Conservation (phyloP, 371 early-diverging fungal species). For the Dentiscutata heterogama region DNA sequence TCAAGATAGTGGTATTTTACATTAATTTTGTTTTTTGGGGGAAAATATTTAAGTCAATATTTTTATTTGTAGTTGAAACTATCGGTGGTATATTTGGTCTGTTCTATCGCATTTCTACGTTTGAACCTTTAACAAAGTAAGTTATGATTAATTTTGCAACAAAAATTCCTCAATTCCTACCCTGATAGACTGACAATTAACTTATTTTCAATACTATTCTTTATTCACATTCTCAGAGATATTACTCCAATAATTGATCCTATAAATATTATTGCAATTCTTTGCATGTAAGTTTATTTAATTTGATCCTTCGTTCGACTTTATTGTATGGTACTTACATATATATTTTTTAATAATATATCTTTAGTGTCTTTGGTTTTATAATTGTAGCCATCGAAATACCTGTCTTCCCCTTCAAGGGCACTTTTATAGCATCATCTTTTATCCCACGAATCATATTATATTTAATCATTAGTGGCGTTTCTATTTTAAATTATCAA, state of each 20-base stretch:
- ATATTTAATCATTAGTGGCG: neutral
- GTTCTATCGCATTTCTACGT: constrained; percentile 39
- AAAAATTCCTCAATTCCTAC: no score
- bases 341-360: neutral
- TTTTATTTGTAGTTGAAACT: constrained; percentile 18
- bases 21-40: neutral
- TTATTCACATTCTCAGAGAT: constrained; percentile 2
- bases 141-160: neutral
- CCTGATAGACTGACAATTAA: neutral
- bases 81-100: constrained; percentile 43
- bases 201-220: neutral
- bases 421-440: neutral
- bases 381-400: constrained; percentile 29
- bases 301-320: neutral
- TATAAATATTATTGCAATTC: constrained; percentile 21
- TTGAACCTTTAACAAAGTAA: neutral
- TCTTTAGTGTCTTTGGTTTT: constrained; percentile 8
- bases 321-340: neutral
- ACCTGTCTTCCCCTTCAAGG: constrained; percentile 8
- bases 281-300: constrained; percentile 35
- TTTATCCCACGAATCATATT: constrained; percentile 24
- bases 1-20: neutral
- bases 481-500: constrained; percentile 43
- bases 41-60: neutral
- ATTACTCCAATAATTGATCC: constrained; percentile 7